Conservation (phyloP, 2,329 filamentous ascomycete genomes). For the Zymoseptoria pseudotritici region DNA sequence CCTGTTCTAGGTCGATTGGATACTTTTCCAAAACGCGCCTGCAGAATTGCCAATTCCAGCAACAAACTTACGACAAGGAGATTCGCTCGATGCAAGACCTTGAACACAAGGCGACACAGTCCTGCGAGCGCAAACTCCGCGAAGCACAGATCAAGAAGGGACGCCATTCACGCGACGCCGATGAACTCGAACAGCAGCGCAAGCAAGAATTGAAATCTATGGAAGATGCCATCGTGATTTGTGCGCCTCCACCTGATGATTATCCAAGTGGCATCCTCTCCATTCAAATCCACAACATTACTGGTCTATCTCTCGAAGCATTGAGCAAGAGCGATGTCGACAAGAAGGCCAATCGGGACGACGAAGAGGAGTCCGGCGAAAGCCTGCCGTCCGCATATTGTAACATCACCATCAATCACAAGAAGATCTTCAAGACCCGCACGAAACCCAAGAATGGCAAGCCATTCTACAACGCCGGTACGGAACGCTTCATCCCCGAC, state of each 20-base stretch:
- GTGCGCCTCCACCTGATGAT: conserved; percentile 55
- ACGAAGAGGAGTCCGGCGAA: conserved; percentile 52
- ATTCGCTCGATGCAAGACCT: conserved; percentile 53
- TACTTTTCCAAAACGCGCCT: conserved; percentile 63
- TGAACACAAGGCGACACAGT: conserved; percentile 47
- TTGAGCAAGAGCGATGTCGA: conserved; percentile 49
- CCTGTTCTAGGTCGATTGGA: conserved; percentile 45
- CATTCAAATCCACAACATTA: conserved; percentile 66
- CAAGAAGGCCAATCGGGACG: conserved; percentile 43
- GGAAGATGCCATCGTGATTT: conserved; percentile 58
- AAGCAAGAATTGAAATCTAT: conserved; percentile 54
- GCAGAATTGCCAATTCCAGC: conserved; percentile 52
- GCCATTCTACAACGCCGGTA: conserved; percentile 71
- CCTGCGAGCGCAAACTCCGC: conserved; percentile 56
- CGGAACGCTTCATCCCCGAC: conserved; percentile 63
- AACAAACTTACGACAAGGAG: conserved; percentile 53
- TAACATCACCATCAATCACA: conserved; percentile 66
- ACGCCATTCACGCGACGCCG: conserved; percentile 18
- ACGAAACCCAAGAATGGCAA: conserved; percentile 73
- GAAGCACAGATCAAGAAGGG: conserved; percentile 56
- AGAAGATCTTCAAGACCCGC: conserved; percentile 60
- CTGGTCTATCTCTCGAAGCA: conserved; percentile 55
- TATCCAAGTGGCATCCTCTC: conserved; percentile 61
- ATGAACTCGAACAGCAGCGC: conserved; percentile 61
- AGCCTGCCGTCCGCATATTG: conserved; percentile 64